Evolutionary conservation across 306 rosid species (phyloP), one percentile per base, ranked within the genome.

Genomic region (Castanea crenata): DNA sequence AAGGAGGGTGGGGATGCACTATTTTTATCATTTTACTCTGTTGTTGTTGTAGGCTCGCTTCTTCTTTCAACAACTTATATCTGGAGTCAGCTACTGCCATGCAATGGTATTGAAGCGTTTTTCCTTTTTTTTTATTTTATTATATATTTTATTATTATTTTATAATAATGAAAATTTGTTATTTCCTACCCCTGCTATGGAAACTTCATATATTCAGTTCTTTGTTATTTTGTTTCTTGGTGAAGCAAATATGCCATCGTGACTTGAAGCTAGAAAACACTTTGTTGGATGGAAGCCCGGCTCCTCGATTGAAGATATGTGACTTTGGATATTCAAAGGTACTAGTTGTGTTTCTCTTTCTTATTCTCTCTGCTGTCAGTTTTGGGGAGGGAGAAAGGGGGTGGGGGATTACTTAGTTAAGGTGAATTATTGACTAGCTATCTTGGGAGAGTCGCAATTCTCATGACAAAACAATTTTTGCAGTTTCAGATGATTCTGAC

Each of bases 311-410:
- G 87, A 94, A 94, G 83, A 94, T 94, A 83, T 94, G 99, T 76
- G 99, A 94, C 86, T 94, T 94, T 86, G 99, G 99, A 32, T 92
- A 94, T 81, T 92, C 99, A 68, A 94, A 94, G 93, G 97, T 91
- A 87, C 59, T 56, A 16, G 21, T 70, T 20, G 38, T 83, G 51
- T 74, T 76, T 56, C 16, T 69, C 68, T 73, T 55, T 3, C 65
- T 72, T 57, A 31, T 31, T 73, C 75, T 44, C 65, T 69, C 38
- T 78, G 32, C 77, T 67, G 10, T 35, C 49, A 65, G 58, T 67
- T 63, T 11, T 65, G 15, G 54, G 54, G 54, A 49, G 54, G 11
- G 13, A 12, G 4, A 49, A 49, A 49, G 54, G 54, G 54, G 15
- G 16, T 12, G 54, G 54, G 54, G 4, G 16, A 13, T 49, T 14